phyloP scores from a whole-genome alignment of 805 yeast genomes.

The Ogataea parapolymorpha region DNA sequence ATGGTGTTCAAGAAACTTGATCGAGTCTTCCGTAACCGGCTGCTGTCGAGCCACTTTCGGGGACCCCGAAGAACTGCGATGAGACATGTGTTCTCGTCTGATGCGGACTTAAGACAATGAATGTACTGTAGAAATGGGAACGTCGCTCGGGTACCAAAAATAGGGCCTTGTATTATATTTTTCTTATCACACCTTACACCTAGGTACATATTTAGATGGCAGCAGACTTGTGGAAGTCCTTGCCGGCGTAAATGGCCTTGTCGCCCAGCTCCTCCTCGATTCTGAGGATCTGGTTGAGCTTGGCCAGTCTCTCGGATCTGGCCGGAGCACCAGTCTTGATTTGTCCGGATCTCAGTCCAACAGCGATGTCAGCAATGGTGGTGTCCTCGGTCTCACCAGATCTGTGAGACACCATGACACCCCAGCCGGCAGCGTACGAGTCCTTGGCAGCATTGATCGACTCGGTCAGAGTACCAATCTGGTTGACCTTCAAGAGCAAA shows the following conservation, averaged over 20 bases:
- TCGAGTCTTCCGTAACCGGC: conserved; percentile 6
- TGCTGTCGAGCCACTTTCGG: not conserved
- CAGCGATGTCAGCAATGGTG: conserved; percentile 95
- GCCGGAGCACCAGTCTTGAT: conserved; percentile 99
- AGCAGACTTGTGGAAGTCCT: conserved; percentile 67
- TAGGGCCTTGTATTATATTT: not conserved
- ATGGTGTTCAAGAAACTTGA: conserved; percentile 7
- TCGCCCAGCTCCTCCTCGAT: conserved; percentile 98
- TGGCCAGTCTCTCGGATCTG: conserved; percentile 99
- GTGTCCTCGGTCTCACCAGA: conserved; percentile 99
- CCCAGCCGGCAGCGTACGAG: conserved; percentile 96
- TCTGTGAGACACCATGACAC: conserved; percentile 99
- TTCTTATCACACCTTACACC: not conserved
- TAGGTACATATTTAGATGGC: conserved; percentile 23
- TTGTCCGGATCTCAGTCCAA: conserved; percentile 98
- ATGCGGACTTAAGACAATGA: not conserved
- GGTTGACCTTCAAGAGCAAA: conserved; percentile 95
- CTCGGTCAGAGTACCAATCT: conserved; percentile 95
- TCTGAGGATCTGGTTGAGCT: conserved; percentile 96
- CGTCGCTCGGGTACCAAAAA: not conserved
- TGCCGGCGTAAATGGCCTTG: conserved; percentile 96
- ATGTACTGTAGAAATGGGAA: not conserved
- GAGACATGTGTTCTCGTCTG: not conserved
- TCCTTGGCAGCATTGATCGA: conserved; percentile 95
- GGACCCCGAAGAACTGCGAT: conserved; percentile 3